Evolutionary conservation across 2,329 filamentous ascomycete species (phyloP).

Genomic region (Penicillium sp.): DNA sequence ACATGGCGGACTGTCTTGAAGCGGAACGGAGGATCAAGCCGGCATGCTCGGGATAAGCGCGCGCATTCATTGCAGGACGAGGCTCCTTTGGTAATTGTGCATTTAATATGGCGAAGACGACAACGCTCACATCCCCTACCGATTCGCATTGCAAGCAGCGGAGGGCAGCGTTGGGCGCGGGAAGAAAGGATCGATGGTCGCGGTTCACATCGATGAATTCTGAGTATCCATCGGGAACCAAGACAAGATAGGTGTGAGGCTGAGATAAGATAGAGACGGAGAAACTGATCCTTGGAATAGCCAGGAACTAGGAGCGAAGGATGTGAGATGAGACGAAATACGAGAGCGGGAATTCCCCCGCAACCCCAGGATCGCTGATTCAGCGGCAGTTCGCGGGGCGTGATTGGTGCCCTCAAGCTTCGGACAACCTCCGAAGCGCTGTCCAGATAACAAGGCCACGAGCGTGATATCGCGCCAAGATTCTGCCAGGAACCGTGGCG

Average conservation of each 20-base stretch:
- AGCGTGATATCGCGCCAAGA: background rate
- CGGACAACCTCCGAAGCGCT: background rate
- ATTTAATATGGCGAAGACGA: slow-evolving; percentile 43
- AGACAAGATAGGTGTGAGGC: background rate
- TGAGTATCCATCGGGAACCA: background rate
- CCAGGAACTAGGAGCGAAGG: background rate
- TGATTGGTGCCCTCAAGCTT: slow-evolving; percentile 13
- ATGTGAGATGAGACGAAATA: background rate
- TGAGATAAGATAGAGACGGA: background rate
- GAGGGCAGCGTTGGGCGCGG: slow-evolving; percentile 20
- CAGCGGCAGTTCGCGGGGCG: background rate
- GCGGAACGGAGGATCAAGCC: slow-evolving; percentile 39
- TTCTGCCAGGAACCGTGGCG: background rate
- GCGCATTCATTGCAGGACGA: slow-evolving; percentile 36
- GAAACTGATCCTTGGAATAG: background rate
- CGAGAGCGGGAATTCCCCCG: slow-evolving; percentile 3
- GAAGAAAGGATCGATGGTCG: slow-evolving; percentile 8
- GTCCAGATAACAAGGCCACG: background rate
- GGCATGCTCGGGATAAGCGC: slow-evolving; percentile 35
- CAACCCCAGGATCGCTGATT: slow-evolving; percentile 11
- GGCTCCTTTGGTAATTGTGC: slow-evolving; percentile 33
- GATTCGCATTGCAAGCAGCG: slow-evolving; percentile 35
- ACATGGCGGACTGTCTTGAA: slow-evolving; percentile 41
- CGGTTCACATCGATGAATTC: slow-evolving; percentile 18
- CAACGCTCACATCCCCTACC: slow-evolving; percentile 41